Evolutionary conservation across 2,329 filamentous ascomycete species (phyloP).

Genomic region (Aspergillus ochraceoroseus): DNA sequence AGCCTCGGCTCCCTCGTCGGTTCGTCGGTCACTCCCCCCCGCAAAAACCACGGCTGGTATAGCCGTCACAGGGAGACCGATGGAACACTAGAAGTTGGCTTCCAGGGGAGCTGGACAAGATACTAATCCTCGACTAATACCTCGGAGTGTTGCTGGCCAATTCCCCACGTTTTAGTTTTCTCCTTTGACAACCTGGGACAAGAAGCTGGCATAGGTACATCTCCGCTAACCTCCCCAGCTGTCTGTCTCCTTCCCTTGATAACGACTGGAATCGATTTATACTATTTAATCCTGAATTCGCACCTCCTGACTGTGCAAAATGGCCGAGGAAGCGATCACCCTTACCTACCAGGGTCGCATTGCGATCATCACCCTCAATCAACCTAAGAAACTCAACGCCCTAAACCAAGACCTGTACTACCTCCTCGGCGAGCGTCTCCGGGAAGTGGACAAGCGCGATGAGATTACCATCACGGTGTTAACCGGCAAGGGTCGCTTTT

Average conservation of each 20-base stretch:
- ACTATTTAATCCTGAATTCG: background rate
- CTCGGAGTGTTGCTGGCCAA: slow-evolving; percentile 6
- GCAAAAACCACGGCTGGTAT: slow-evolving; percentile 6
- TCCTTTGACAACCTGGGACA: background rate
- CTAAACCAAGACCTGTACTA: slow-evolving; percentile 70
- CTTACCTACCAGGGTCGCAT: slow-evolving; percentile 63
- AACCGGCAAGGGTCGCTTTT: slow-evolving; percentile 72
- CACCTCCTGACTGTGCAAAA: slow-evolving; percentile 9
- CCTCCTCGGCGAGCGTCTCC: slow-evolving; percentile 65
- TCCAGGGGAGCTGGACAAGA: too few relatives aligned
- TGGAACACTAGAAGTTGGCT: too few relatives aligned
- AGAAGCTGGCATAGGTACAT: background rate
- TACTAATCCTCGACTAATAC: too few relatives aligned
- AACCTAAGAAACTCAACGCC: slow-evolving; percentile 82
- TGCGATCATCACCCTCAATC: slow-evolving; percentile 82
- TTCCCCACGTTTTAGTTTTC: slow-evolving; percentile 1
- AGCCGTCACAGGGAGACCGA: background rate
- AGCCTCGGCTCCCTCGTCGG: slow-evolving; percentile 18
- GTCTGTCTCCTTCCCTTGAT: too few relatives aligned
- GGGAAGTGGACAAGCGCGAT: slow-evolving; percentile 70
- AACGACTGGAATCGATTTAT: too few relatives aligned
- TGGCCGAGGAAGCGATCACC: slow-evolving; percentile 47
- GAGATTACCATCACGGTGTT: slow-evolving; percentile 82
- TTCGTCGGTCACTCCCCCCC: slow-evolving; percentile 15
- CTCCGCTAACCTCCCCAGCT: background rate